A percentile compares a stretch with the other conserved stretches of the same genome.
Evolutionary conservation across 2,329 filamentous ascomycete genomes (phyloP).

Genomic region (Akanthomyces lecanii): DNA sequence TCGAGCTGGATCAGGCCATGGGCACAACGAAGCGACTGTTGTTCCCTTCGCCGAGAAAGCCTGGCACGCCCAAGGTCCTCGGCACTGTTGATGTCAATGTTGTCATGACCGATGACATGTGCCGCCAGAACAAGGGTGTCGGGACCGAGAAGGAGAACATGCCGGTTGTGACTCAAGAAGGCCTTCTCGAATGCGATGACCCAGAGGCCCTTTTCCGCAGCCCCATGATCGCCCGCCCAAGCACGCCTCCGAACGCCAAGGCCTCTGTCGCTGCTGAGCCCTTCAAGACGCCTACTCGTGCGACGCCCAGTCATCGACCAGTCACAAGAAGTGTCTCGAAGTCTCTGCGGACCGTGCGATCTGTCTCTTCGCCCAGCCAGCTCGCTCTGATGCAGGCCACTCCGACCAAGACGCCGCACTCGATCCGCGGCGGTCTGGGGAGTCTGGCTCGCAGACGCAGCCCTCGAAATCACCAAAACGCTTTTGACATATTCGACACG

Average conservation of each 20-base stretch:
- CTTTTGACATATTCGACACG: slow-evolving; percentile 44
- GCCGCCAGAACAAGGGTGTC: slow-evolving; percentile 33
- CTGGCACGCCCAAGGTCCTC: slow-evolving; percentile 57
- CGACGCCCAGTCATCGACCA: slow-evolving; percentile 57
- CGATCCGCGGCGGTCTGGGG: slow-evolving; percentile 24
- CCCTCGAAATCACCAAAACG: slow-evolving; percentile 36
- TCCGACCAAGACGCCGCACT: slow-evolving; percentile 42
- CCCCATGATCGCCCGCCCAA: slow-evolving; percentile 42
- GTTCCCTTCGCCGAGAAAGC: slow-evolving; percentile 72
- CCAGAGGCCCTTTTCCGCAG: slow-evolving; percentile 65
- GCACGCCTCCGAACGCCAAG: slow-evolving; percentile 49
- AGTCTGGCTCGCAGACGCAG: slow-evolving; percentile 40
- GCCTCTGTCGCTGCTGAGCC: slow-evolving; percentile 34
- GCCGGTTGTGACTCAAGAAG: slow-evolving; percentile 37
- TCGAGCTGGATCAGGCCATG: slow-evolving; percentile 43
- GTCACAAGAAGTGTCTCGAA: slow-evolving; percentile 58
- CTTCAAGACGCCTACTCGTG: slow-evolving; percentile 61
- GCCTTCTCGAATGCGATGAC: slow-evolving; percentile 39
- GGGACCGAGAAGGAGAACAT: slow-evolving; percentile 43
- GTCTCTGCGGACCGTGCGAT: slow-evolving; percentile 47
- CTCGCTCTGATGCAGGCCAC: slow-evolving; percentile 42
- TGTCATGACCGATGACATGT: slow-evolving; percentile 40
- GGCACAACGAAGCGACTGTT: slow-evolving; percentile 64
- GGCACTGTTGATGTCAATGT: slow-evolving; percentile 54
- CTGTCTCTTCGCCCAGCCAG: slow-evolving; percentile 42